Conservation (phyloP, 768 basidiomycete genomes). For the Lactifluus subvellereus region DNA sequence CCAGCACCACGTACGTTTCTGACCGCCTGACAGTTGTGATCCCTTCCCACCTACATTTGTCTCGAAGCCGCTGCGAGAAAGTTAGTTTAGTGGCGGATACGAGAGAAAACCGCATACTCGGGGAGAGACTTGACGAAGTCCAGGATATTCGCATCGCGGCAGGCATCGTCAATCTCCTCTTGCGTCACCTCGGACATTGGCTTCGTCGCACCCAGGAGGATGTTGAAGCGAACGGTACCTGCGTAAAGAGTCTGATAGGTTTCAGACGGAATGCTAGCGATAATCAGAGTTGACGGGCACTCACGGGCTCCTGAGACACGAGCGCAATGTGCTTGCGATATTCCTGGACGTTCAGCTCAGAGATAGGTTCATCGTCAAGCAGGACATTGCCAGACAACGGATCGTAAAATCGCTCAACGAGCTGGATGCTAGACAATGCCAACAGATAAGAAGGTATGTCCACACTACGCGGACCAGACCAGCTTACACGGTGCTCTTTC, state of each 20-base stretch:
- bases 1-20: constrained; percentile 54
- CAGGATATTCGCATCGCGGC: constrained; percentile 78
- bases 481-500: constrained; percentile 71
- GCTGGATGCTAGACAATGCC: constrained; percentile 48
- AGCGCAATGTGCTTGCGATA: constrained; percentile 83
- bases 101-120: constrained; percentile 41
- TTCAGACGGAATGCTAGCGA: background rate
- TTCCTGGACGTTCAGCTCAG: constrained; percentile 71
- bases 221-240: constrained; percentile 81
- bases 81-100: constrained; percentile 9
- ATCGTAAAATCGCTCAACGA: constrained; percentile 79
- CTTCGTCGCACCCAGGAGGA: constrained; percentile 75
- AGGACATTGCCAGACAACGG: constrained; percentile 56
- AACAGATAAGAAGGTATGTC: background rate
- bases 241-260: constrained; percentile 60
- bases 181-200: constrained; percentile 70
- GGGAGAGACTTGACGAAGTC: constrained; percentile 83
- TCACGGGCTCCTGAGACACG: constrained; percentile 80
- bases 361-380: constrained; percentile 66
- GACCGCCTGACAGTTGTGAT: constrained; percentile 83
- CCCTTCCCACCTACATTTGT: constrained; percentile 91
- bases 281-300: constrained; percentile 18
- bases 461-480: background rate
- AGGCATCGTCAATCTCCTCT: constrained; percentile 81
- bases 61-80: constrained; percentile 65